Evolutionary conservation across 1,284 basidiomycete genomes (phyloP), one percentile per base, ranked within the genome.

Genomic region (Malassezia caprae): DNA sequence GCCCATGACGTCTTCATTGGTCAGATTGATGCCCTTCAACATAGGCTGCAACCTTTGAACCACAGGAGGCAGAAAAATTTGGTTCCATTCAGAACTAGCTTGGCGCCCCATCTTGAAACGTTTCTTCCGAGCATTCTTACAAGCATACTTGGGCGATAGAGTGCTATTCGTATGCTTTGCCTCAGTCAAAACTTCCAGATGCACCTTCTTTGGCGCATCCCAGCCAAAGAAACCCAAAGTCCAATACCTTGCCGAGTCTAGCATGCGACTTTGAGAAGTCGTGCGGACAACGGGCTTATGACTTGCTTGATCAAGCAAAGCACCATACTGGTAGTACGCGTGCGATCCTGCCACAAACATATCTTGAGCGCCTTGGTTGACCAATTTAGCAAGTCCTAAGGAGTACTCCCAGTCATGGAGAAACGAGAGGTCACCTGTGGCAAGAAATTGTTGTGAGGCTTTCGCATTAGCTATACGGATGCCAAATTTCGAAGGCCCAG

Each of bases 361-460:
- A 66, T 90, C 86, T 69, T 88, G 84, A 40, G 86, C 78, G 48
- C 87, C 87, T 60, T 89, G 87, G 0, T 87, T 86, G 23, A 86
- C 87, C 48, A 90, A 76, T 24, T 82, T 69, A 78, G 89, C 86
- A 77, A 84, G 72, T 23, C 79, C 79, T 7, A 80, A 69, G 48
- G 75, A 58, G 62, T 78, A 79, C 12, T 63, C 63, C 78, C 78
- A 90, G 24, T 80, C 78, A 65, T 87, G 88, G 76, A 90, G 77
- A 70, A 90, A 90, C 0, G 78, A 69, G 7, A 90, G 75, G 4
- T 81, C 77, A 0, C 84, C 86, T 3, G 78, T 77, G 0, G 82
- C 68, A 24, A 42, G 51, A 37, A 68, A 60, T 23, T 43, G 46
- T 27, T 39, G n/a, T 6, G 51, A 28, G 37, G 35, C 17, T 28